Conservation (phyloP, 2,329 filamentous ascomycete species). For the Chaetomiaceae sp. region DNA sequence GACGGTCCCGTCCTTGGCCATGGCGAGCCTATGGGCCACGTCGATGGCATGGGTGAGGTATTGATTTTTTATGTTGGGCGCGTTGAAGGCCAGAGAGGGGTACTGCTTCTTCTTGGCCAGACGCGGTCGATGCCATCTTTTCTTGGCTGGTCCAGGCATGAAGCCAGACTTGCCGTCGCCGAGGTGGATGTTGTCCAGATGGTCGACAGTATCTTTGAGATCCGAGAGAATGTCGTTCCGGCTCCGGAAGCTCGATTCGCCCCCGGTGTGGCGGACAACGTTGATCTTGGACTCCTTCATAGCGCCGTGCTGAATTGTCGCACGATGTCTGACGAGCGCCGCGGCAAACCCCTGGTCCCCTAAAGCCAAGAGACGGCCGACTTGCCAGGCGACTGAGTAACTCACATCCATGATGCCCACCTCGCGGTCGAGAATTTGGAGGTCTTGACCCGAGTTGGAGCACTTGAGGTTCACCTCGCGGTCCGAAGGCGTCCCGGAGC, state of each 20-base stretch:
- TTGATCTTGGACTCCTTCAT: neutral
- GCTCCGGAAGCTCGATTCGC: neutral
- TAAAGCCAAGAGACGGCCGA: slow-evolving; percentile 25
- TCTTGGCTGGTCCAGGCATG: neutral
- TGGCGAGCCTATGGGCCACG: neutral
- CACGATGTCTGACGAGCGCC: slow-evolving; percentile 5
- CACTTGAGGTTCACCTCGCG: slow-evolving; percentile 11
- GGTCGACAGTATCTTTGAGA: neutral
- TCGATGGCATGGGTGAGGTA: neutral
- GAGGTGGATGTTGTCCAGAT: neutral
- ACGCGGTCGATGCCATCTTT: neutral
- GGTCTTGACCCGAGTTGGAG: slow-evolving; percentile 35
- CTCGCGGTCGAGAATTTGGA: slow-evolving; percentile 31
- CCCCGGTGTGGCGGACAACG: neutral
- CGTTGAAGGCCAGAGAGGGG: neutral
- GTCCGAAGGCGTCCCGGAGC: no score
- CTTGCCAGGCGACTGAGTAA: slow-evolving; percentile 38
- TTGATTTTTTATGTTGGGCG: neutral
- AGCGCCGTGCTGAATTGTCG: neutral
- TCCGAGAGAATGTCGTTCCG: neutral
- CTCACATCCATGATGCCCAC: slow-evolving; percentile 36
- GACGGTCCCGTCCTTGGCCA: neutral
- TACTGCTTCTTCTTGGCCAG: slow-evolving; percentile 2
- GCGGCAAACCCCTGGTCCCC: slow-evolving; percentile 19
- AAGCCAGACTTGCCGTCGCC: neutral